Evolutionary conservation across 2,329 filamentous ascomycete species (phyloP), one percentile per base, ranked within the genome.

Genomic region (Arthrinium puccinioides): DNA sequence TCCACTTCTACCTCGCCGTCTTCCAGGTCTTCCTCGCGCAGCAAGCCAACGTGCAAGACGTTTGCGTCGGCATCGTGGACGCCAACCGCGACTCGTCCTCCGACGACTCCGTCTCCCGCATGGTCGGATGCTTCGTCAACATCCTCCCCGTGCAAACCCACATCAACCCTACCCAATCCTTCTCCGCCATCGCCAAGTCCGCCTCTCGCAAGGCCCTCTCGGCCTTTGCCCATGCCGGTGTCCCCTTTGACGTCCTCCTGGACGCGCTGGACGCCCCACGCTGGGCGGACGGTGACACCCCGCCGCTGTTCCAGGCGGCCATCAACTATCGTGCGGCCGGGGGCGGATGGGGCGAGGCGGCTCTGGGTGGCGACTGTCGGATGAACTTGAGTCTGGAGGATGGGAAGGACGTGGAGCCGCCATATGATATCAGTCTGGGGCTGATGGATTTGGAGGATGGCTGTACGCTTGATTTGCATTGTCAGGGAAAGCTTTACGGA

Each of bases 31-130:
- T 66, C 4, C 44, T 66, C 0, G 43, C 40, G 19, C 47, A 50
- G 4, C 44, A 56, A 10, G 19, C 47, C 1, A 45, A 51, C 2
- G 38, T 33, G 1, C 44, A 55, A 0, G 57, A 66, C 14, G 14
- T 68, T 8, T 56, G 46, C 33, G 62, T 69, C 33, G 64, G 64
- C n/a, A 49, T 69, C 13, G 57, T 57, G 3, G 62, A 67, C 40
- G 59, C 56, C 1, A 53, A 51, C 23, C 54, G 66, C 9, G 28
- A 30, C n/a, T n/a, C n/a, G n/a, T n/a, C n/a, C n/a, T 41, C 28
- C 5, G 56, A 63, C 30, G 28, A 38, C 5, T 37, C 44, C 6
- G 25, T 53, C 1, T 25, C 39, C 6, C 33, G 49, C 3, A 61
- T 13, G 8, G 13, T 25, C 23, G 23, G 23, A 9, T 25, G 8